Percentiles rank a stretch among this genome's conserved stretches.
These are phyloP conservation scores for Emiliania huxleyi DNA, from an alignment of 78 protist genomes.

Conservation along the genomic window DNA sequence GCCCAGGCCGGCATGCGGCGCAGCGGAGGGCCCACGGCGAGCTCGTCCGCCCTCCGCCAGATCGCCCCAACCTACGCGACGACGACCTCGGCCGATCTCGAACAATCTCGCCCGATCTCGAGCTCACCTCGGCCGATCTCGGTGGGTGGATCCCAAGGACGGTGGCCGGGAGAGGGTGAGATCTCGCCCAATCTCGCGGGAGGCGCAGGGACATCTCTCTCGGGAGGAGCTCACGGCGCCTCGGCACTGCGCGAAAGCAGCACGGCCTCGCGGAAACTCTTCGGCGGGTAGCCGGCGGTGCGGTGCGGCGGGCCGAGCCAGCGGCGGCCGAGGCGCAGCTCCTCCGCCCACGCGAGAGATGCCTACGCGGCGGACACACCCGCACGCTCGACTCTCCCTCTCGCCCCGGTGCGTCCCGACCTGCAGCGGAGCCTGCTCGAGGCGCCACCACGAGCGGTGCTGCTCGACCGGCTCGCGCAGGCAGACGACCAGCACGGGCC, in stretches of 20 bases:
- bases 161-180: no score
- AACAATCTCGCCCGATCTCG: no score
- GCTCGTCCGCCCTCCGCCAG: not conserved
- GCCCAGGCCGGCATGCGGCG: not conserved
- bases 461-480: not conserved
- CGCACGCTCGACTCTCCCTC: not conserved
- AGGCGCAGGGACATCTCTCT: no score
- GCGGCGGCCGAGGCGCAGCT: no score
- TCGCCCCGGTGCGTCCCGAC: not conserved
- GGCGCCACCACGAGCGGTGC: constrained; percentile 24
- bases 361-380: no score
- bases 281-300: not conserved
- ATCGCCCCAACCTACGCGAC: no score
- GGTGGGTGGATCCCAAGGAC: not conserved
- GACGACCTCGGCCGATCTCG: no score
- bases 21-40: not conserved
- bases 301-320: not conserved
- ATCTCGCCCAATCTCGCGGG: no score
- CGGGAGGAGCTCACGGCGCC: no score
- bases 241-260: not conserved
- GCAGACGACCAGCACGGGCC: not conserved
- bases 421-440: not conserved
- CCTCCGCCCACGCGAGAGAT: no score
- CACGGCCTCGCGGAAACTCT: not conserved
- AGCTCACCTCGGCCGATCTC: not conserved